Base-by-base conservation (phyloP, 1,139 yeast species). In the Protomyces lactucae-debilis region DNA sequence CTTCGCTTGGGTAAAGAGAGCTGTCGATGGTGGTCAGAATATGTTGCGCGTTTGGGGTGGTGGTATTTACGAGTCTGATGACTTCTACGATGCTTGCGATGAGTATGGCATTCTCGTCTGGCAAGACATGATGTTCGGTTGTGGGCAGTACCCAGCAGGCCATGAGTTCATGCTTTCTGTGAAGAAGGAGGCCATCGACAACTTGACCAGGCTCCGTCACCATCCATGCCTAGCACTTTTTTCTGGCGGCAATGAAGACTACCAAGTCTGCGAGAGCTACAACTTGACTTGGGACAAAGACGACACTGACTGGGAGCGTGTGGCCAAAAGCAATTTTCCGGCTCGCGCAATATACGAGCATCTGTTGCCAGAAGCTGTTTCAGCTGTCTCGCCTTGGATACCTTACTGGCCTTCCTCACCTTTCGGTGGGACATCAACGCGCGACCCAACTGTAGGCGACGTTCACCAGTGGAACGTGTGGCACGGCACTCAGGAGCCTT, bases 111-210 rank as follows among this genome's bases (percentile, higher is more conserved):
- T 80, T n/a, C 55, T 80, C 59, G 77, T 80, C 12, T 80, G 83
- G 82, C 83, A 80, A 57, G 83, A 80, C 70, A 79, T 80, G 68
- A 78, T 80, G 81, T 80, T 80, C 73, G 81, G 80, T 3, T 80
- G 83, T 71, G 83, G 82, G 0, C 76, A 76, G 51, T 80, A 80
- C 65, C 83, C 83, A 1, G 69, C 73, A 60, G 45, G 66, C 35
- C 65, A 52, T 4, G 69, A 67, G 18, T 78, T 75, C 65, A 68
- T 76, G 21, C 70, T 70, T 2, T 69, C 66, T 36, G 79, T 80
- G 5, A 61, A 67, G 8, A 65, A 69, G 37, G 83, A 80, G 67
- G 73, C 73, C 3, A 68, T 55, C 10, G 71, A 73, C 64, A 81
- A 78, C 68, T 68, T 80, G 52, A 70, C 66, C 53, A 61, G 80